Conservation (phyloP, 805 yeast species). For the Clavispora asparagi region DNA sequence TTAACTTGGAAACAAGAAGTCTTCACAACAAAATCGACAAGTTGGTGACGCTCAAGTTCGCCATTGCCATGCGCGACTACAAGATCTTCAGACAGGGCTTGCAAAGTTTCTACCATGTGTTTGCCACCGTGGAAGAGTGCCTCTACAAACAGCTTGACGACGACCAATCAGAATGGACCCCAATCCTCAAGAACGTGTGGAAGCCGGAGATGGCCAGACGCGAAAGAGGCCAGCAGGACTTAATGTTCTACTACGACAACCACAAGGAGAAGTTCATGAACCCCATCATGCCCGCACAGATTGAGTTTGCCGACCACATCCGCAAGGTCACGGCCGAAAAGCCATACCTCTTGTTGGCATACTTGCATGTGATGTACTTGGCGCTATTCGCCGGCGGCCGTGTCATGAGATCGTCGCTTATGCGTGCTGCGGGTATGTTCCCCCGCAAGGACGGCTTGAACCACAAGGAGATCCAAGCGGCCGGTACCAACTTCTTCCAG, state of each 20-base stretch:
- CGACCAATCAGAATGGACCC: conserved; percentile 28
- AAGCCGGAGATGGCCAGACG: conserved; percentile 65
- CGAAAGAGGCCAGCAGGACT: conserved; percentile 52
- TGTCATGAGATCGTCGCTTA: conserved; percentile 60
- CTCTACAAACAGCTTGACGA: conserved; percentile 41
- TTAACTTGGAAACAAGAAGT: conserved; percentile 61
- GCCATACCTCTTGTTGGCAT: conserved; percentile 71
- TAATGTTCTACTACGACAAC: conserved; percentile 61
- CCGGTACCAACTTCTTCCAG: conserved; percentile 61
- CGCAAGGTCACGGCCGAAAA: conserved; percentile 47
- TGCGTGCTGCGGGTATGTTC: conserved; percentile 65
- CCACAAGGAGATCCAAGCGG: conserved; percentile 54
- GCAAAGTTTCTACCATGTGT: conserved; percentile 66
- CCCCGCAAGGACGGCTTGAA: conserved; percentile 66
- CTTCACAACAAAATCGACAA: conserved; percentile 68
- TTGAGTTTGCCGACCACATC: conserved; percentile 59
- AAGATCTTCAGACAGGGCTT: conserved; percentile 77
- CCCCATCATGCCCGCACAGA: conserved; percentile 60
- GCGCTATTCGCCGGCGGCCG: conserved; percentile 87
- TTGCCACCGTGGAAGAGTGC: conserved; percentile 55
- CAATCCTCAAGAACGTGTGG: conserved; percentile 57
- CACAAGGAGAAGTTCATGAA: conserved; percentile 47
- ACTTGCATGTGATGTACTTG: conserved; percentile 79
- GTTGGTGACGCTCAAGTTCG: conserved; percentile 62
- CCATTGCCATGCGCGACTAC: conserved; percentile 70